Base-by-base conservation (phyloP, 768 basidiomycete genomes). In the Termitomyces sp. region DNA sequence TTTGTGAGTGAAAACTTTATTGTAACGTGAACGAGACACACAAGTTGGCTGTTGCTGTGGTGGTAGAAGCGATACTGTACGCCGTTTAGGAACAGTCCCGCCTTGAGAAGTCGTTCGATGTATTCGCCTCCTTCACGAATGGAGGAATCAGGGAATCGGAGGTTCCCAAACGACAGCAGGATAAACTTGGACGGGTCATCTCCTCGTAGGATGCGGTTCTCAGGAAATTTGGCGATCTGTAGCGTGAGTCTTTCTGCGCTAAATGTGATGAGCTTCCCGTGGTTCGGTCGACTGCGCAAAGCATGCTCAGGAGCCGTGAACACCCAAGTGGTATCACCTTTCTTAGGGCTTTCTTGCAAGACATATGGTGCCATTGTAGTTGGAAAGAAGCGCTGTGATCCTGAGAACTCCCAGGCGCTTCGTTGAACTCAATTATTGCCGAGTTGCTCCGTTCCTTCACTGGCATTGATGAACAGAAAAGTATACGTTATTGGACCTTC, bases 1-100 rank as follows among this genome's bases (percentile, higher is more conserved):
- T 9, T 41, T 29, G 13, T 47, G 49, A 53, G 12, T 6, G 15
- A 22, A 9, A 46, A 34, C 9, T 22, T 16, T 18, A 31, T 10
- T 18, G 0, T 39, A 26, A 60, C 9, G 16, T 20, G 26, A 37
- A 22, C 46, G 20, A 39, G 16, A 29, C 45, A 18, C 5, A 85
- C 85, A 65, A 87, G 63, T 60, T 88, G 86, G 59, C 84, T 87
- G 64, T 87, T 86, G 42, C 86, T 86, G 57, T 88, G 86, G 56
- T 83, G 82, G 58, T 86, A 87, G 65, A 87, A 88, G 2, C 86
- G 80, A 66, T 87, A 86, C 60, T 86, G 81, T 0, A 77, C 67
- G 1, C 74, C 76, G 59, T 88, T 87, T 62, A 86, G 62, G 62
- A 78, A 79, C 1, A 88, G 57, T 0, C 86, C 86, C 0, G 73